These are phyloP conservation scores for Immersiporthe knoxdaviesiana DNA, from an alignment of 2,329 filamentous ascomycete genomes.

Conservation along the genomic window DNA sequence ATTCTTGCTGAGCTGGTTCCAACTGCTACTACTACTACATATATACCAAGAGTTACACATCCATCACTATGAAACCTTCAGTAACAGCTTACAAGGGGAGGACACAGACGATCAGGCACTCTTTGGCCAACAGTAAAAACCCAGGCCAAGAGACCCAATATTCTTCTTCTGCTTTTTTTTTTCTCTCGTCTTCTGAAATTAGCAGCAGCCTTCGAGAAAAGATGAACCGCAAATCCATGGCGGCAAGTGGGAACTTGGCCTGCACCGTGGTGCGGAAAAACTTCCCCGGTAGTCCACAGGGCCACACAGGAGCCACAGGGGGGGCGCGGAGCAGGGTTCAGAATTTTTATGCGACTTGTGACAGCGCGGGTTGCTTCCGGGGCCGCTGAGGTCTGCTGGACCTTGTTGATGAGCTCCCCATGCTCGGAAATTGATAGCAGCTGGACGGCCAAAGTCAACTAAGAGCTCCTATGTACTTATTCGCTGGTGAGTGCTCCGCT, in stretches of 20 bases:
- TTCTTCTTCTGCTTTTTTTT: background rate
- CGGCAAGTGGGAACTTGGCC: constrained; percentile 26
- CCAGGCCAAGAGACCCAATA: background rate
- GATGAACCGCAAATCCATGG: constrained; percentile 23
- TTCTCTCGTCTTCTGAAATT: constrained; percentile 14
- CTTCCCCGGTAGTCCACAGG: constrained; percentile 24
- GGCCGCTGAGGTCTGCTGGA: constrained; percentile 9
- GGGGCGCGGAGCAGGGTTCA: constrained; percentile 16
- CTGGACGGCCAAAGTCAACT: background rate
- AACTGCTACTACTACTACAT: background rate
- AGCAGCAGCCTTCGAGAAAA: constrained; percentile 29
- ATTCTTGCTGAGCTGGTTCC: background rate
- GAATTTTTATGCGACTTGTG: constrained; percentile 26
- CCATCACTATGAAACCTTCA: background rate
- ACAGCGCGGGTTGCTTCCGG: constrained; percentile 26
- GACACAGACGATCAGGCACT: background rate
- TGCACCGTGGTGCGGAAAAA: constrained; percentile 15
- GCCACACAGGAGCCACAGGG: too few relatives aligned
- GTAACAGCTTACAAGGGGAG: background rate
- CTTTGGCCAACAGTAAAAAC: background rate
- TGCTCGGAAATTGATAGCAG: background rate
- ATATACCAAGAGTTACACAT: background rate
- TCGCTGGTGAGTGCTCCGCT: background rate
- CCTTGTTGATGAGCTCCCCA: background rate
- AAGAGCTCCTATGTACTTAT: background rate